Conservation (phyloP, 345 rosid species). For the Lumnitzera racemosa region DNA sequence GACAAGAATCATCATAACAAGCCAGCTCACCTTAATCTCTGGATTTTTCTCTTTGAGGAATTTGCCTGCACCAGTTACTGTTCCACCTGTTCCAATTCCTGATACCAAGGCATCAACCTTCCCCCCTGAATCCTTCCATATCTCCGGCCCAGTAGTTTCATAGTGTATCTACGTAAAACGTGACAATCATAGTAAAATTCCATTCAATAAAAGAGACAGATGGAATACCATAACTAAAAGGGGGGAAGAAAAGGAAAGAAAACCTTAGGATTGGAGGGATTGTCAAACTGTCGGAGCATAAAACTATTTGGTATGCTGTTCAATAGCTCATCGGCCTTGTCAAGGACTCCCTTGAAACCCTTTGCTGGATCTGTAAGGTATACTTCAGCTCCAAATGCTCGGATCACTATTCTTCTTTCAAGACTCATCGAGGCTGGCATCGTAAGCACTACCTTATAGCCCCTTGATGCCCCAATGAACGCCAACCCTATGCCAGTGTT, state of each 20-base stretch:
- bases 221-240: neutral
- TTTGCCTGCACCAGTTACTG: conserved; percentile 50
- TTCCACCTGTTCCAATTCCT: conserved; percentile 51
- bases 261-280: conserved; percentile 74
- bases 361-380: conserved; percentile 36
- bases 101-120: conserved; percentile 42
- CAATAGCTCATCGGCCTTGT: conserved; percentile 50
- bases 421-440: conserved; percentile 53
- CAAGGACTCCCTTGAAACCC: conserved; percentile 30
- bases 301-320: conserved; percentile 46
- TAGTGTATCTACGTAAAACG: conserved; percentile 50
- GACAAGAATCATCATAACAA: neutral
- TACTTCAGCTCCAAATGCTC: conserved; percentile 74
- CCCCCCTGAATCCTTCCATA: conserved; percentile 32
- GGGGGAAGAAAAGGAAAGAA: neutral
- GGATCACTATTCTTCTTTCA: conserved; percentile 56
- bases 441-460: conserved; percentile 46
- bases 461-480: conserved; percentile 52
- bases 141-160: conserved; percentile 40
- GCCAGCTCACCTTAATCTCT: conserved; percentile 37
- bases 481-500: conserved; percentile 82
- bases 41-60: conserved; percentile 61
- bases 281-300: conserved; percentile 36
- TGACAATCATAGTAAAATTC: neutral
- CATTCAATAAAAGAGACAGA: neutral